These are phyloP conservation scores for Lachnellula willkommii DNA, from an alignment of 2,329 filamentous ascomycete species.

Conservation along the genomic window DNA sequence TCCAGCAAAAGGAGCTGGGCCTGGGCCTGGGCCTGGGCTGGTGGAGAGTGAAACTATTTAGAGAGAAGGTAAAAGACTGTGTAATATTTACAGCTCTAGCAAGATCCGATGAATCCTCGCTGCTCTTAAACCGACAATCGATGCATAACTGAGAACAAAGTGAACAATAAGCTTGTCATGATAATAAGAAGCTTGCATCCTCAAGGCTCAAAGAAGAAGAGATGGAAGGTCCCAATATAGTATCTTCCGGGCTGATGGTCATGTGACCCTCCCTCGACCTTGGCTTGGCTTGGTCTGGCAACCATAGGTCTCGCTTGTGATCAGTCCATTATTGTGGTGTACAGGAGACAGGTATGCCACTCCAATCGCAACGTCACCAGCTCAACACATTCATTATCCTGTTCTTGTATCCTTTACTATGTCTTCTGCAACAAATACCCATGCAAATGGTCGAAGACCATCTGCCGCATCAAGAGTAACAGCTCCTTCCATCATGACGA, in stretches of 20 bases:
- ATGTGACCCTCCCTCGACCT: neutral
- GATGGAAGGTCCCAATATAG: neutral
- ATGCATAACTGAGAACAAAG: no score
- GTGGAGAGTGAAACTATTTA: no score
- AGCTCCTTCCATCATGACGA: slow-evolving; percentile 36
- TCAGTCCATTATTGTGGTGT: neutral
- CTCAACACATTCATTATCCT: slow-evolving; percentile 4
- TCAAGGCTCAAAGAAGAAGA: neutral
- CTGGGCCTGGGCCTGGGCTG: no score
- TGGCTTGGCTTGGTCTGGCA: neutral
- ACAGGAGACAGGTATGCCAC: slow-evolving; percentile 2
- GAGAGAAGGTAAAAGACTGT: no score
- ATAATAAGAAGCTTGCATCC: no score
- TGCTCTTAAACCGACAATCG: no score
- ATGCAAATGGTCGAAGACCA: slow-evolving; percentile 21
- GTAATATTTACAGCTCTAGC: no score
- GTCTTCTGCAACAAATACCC: slow-evolving; percentile 23
- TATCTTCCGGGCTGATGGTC: neutral
- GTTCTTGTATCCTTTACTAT: slow-evolving; percentile 12
- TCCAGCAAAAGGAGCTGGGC: no score
- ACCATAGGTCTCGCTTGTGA: neutral
- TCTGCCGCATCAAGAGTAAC: slow-evolving; percentile 29
- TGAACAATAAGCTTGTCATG: no score
- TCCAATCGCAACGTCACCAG: slow-evolving; percentile 17
- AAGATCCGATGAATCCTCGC: no score